These are phyloP conservation scores for Fragosphaeria purpurea DNA, from an alignment of 2,329 filamentous ascomycete species.

Conservation along the genomic window DNA sequence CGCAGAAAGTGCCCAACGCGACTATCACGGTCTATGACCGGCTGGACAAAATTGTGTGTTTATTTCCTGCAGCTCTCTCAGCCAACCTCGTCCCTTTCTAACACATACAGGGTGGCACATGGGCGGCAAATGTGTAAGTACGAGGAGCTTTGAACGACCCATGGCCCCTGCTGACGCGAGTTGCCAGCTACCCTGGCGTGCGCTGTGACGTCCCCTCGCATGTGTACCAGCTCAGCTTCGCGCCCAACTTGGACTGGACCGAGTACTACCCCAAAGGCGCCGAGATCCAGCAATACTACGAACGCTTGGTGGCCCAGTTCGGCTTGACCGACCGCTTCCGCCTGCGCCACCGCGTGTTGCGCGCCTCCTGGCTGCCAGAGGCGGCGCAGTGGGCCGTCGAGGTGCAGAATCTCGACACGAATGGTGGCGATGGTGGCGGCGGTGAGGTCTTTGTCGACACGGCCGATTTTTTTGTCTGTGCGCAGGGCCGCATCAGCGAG, in stretches of 20 bases:
- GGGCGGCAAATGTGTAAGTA: neutral
- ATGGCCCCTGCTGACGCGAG: too few relatives aligned
- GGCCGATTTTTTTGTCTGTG: slow-evolving; percentile 11
- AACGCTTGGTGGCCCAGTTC: slow-evolving; percentile 7
- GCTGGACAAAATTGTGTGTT: neutral
- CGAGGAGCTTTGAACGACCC: too few relatives aligned
- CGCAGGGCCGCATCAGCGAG: slow-evolving; percentile 10
- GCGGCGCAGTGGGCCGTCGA: slow-evolving; percentile 16
- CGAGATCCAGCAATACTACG: slow-evolving; percentile 14
- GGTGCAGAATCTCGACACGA: slow-evolving; percentile 28
- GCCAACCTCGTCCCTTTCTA: neutral
- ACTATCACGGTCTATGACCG: neutral
- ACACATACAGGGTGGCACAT: neutral
- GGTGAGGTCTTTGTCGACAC: slow-evolving; percentile 27
- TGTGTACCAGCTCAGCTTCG: slow-evolving; percentile 12
- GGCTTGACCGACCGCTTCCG: slow-evolving; percentile 1
- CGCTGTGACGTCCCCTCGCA: slow-evolving; percentile 12
- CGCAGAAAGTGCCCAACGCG: neutral
- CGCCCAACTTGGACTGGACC: slow-evolving; percentile 12
- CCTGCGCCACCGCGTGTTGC: slow-evolving; percentile 6
- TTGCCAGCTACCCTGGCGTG: slow-evolving; percentile 9
- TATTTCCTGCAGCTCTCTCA: neutral
- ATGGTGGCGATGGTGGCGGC: too few relatives aligned
- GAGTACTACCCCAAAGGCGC: slow-evolving; percentile 13
- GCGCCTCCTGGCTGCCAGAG: slow-evolving; percentile 9